Conservation (phyloP, 2,329 filamentous ascomycete genomes). For the Pleoardoris graminearum region DNA sequence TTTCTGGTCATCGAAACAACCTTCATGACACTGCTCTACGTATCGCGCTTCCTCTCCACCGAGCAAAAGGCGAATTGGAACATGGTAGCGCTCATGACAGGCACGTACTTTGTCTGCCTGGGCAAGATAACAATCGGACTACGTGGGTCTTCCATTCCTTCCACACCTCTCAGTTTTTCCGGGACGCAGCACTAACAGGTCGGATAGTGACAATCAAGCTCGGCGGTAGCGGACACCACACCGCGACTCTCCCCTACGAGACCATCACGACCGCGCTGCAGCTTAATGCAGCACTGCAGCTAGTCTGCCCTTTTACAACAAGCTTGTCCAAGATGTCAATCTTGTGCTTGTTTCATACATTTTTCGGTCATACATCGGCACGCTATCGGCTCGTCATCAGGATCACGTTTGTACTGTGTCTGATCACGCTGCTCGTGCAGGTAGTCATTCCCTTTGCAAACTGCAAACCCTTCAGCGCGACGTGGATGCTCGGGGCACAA, state of each 20-base stretch:
- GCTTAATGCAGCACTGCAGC: slow-evolving; percentile 17
- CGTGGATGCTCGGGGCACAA: slow-evolving; percentile 12
- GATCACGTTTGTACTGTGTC: slow-evolving; percentile 18
- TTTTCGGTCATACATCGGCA: slow-evolving; percentile 16
- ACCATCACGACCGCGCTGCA: slow-evolving; percentile 18
- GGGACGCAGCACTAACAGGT: neutral
- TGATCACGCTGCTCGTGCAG: slow-evolving; percentile 21
- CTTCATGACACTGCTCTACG: slow-evolving; percentile 20
- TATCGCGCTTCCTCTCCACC: slow-evolving; percentile 17
- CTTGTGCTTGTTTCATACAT: slow-evolving; percentile 19
- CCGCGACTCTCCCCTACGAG: slow-evolving; percentile 3
- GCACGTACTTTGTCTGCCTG: slow-evolving; percentile 18
- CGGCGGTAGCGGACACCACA: slow-evolving; percentile 24
- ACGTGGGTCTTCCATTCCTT: slow-evolving; percentile 12
- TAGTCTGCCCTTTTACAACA: slow-evolving; percentile 28
- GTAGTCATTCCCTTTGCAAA: slow-evolving; percentile 27
- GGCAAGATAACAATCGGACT: slow-evolving; percentile 22
- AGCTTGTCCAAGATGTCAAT: slow-evolving; percentile 27
- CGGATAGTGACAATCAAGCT: slow-evolving; percentile 19
- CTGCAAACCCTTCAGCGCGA: slow-evolving; percentile 25
- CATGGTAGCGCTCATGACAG: slow-evolving; percentile 27
- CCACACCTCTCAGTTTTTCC: neutral
- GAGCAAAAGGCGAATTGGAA: slow-evolving; percentile 16
- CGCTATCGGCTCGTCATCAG: slow-evolving; percentile 15
- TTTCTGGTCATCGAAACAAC: slow-evolving; percentile 24